Evolutionary conservation across 345 rosid genomes (phyloP).

Genomic region (Ceriops zippeliana): DNA sequence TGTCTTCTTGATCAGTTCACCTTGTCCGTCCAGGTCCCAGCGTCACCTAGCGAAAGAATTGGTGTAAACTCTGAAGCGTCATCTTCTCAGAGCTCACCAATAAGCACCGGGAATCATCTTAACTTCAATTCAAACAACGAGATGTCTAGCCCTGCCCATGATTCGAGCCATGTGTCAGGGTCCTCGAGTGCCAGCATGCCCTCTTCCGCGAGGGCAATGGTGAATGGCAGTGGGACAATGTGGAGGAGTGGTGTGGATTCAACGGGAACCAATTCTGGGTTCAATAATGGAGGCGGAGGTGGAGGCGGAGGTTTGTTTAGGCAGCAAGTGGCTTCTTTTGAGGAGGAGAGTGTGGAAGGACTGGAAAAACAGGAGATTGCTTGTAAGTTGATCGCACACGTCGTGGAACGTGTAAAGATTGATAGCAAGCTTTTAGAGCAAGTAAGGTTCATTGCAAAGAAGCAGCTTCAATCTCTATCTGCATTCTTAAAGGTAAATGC

Average conservation of each 20-base stretch:
- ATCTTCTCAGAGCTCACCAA: conserved; percentile 74
- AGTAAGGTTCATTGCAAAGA: conserved; percentile 65
- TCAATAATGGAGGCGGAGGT: conserved; percentile 52
- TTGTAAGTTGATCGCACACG: conserved; percentile 70
- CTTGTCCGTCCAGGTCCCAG: conserved; percentile 29
- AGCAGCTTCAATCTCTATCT: conserved; percentile 87
- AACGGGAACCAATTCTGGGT: conserved; percentile 35
- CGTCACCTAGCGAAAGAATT: conserved; percentile 45
- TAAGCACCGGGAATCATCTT: conserved; percentile 35
- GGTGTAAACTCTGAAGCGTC: conserved; percentile 46
- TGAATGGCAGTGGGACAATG: conserved; percentile 54
- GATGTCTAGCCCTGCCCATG: conserved; percentile 54
- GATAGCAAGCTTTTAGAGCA: conserved; percentile 75
- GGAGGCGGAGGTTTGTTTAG: conserved; percentile 45
- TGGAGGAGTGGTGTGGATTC: conserved; percentile 61
- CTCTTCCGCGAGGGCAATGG: conserved; percentile 22
- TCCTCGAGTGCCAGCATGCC: conserved; percentile 20
- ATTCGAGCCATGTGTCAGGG: conserved; percentile 41
- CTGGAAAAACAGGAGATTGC: conserved; percentile 94
- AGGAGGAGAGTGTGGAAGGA: conserved; percentile 80
- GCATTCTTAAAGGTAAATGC: conserved; percentile 81
- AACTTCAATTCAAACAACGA: conserved; percentile 31
- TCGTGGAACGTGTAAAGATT: conserved; percentile 59
- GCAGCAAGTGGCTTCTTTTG: conserved; percentile 66
- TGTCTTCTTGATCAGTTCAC: conserved; percentile 66